Base-by-base conservation (phyloP, 2,329 filamentous ascomycete species). In the Fusarium newnesense region DNA sequence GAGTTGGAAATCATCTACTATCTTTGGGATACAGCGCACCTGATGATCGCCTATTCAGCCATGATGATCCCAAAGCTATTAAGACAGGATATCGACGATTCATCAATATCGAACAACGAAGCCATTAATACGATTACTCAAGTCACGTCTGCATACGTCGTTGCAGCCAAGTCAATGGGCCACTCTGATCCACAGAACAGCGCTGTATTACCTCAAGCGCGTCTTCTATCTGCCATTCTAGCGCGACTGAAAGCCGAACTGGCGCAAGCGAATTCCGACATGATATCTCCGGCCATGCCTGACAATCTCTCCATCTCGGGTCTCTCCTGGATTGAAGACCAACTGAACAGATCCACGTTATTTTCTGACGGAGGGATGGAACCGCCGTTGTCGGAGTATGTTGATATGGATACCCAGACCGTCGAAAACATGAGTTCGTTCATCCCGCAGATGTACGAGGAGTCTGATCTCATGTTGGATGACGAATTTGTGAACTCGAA, bases 11-110 rank as follows among this genome's bases (percentile, higher is more conserved):
- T 18, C 9, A 30, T 65, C 7, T 64, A 47, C 28, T 65, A 65
- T 18, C 47, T 65, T 10, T 65, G 63, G 63, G 40, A 64, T 10
- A 34, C 26, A 12, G 40, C 40, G 2, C 60, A 65, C 16, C 19
- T 7, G 1, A 65, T 64, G 60, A 36, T 64, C 10, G 47, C 63
- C 4, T 64, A 42, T 15, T 47, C 63, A 6, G 30, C 40, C 15
- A 65, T 65, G 59, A 43, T 64, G 13, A 4, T 64, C 2, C 47
- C 34, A 7, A 65, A 64, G 16, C 24, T 64, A 5, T 6, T 65
- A 1, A 11, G 18, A 9, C 47, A 47, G 1, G 40, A 16, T 7
- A 40, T 34, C 5, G 24, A 56, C 8, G 40, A 21, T 10, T 18
- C 24, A 10, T 4, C 24, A 6, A 19, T 42, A 3, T 32, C 34